Base-by-base conservation (phyloP, 805 yeast genomes). In the Groenewaldozyma tartarivorans region DNA sequence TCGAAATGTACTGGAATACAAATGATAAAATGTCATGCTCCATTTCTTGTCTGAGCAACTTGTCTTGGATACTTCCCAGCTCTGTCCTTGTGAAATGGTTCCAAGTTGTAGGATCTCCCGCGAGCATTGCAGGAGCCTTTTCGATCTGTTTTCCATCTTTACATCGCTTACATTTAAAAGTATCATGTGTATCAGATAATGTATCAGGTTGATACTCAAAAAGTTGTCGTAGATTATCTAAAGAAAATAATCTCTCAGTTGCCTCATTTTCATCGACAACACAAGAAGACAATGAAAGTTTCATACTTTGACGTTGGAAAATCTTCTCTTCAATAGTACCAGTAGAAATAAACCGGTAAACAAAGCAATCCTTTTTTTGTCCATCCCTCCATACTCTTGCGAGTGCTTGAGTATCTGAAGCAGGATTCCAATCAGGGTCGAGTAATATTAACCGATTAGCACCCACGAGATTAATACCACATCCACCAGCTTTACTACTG, bases 321-420 rank as follows among this genome's bases (percentile, higher is more conserved):
- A 92, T 92, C 61, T 92, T 92, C 54, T 90, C 98, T 55, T 90
- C 98, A 40, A 90, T 92, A 1, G 95, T 77, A 9, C 98, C 98
- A 0, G 97, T 87, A 4, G 94, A 74, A 43, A 90, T 88, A 51
- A 92, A 88, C 50, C 98, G 69, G 60, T 92, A 92, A 32, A 90
- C 92, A 54, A 81, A 90, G 65, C 98, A 92, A 59, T 84, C 95
- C 61, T 90, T 92, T 69, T 84, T 90, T 57, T 90, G 98, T 0
- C 98, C 98, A 63, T 92, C 98, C 69, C 98, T 78, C 97, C 97
- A 92, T 4, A 92, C 95, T 60, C 98, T 74, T 0, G 97, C 97
- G 47, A 92, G 68, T 0, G 97, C 97, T 62, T 90, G 98, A 58
- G 92, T 97, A 57, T 90, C 98, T 1, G 95, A 81, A 0, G 98